Conservation (phyloP, 345 rosid species). For the Pistacia integerrima region DNA sequence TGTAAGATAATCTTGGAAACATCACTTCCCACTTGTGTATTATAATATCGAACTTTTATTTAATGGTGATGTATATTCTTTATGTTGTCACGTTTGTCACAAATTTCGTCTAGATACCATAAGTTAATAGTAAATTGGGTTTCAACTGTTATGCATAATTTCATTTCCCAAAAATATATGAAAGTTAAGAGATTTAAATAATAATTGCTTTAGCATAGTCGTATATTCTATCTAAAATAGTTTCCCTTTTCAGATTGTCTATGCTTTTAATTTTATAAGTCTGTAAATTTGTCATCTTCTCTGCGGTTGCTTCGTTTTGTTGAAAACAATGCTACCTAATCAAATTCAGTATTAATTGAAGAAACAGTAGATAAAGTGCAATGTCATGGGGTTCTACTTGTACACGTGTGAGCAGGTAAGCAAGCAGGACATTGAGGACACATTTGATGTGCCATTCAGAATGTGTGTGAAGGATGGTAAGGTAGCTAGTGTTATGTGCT, state of each 20-base stretch:
- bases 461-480: constrained; percentile 82
- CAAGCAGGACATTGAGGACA: constrained; percentile 78
- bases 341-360: not conserved
- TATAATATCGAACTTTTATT: not conserved
- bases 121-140: not conserved
- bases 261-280: not conserved
- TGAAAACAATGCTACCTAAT: not conserved
- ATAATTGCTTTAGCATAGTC: no score
- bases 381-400: constrained; percentile 10
- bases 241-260: not conserved
- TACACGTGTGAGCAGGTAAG: constrained; percentile 56
- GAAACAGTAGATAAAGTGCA: no score
- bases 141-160: not conserved
- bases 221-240: not conserved
- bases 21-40: not conserved
- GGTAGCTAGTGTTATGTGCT: constrained; percentile 90
- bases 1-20: constrained; percentile 9
- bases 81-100: not conserved
- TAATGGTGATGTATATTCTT: not conserved
- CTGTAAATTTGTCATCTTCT: not conserved
- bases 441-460: constrained; percentile 73
- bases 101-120: not conserved
- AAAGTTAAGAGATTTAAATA: no score
- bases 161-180: no score
- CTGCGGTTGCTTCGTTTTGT: not conserved